Evolutionary conservation across 176 grass and related monocot genomes (phyloP).

Genomic region (Carex littledalei): DNA sequence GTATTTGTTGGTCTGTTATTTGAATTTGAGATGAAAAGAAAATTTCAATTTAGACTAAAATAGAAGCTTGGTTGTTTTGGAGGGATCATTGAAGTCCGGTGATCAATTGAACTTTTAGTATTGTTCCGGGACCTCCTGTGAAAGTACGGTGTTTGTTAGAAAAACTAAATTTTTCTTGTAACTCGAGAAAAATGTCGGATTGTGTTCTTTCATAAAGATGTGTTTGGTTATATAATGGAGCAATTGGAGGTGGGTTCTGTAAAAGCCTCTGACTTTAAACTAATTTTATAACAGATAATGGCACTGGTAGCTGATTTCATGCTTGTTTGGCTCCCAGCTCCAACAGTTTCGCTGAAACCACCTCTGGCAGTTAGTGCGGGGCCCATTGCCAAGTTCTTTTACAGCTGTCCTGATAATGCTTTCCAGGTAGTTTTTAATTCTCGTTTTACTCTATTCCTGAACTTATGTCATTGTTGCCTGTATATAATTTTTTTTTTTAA

Average conservation of each 20-base stretch:
- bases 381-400: constrained; percentile 65
- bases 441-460: background rate
- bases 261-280: background rate
- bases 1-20: background rate
- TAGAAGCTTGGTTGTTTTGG: background rate
- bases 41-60: background rate
- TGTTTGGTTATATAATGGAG: background rate
- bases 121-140: background rate
- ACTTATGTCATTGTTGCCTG: background rate
- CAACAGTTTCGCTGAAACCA: constrained; percentile 67
- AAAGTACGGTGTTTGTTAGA: background rate
- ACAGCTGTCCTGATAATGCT: constrained; percentile 85
- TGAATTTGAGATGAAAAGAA: background rate
- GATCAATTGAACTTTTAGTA: background rate
- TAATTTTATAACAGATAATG: constrained; percentile 54
- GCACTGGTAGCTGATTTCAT: constrained; percentile 87
- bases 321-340: constrained; percentile 97
- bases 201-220: background rate
- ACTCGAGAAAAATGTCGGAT: background rate
- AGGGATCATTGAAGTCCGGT: background rate
- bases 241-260: background rate
- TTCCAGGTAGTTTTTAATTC: constrained; percentile 52
- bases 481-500: background rate
- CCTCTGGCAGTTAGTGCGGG: constrained; percentile 58
- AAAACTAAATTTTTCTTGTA: background rate